These are phyloP conservation scores for Gastroboletus turbinatus DNA, from an alignment of 1,284 basidiomycete species.

Conservation along the genomic window DNA sequence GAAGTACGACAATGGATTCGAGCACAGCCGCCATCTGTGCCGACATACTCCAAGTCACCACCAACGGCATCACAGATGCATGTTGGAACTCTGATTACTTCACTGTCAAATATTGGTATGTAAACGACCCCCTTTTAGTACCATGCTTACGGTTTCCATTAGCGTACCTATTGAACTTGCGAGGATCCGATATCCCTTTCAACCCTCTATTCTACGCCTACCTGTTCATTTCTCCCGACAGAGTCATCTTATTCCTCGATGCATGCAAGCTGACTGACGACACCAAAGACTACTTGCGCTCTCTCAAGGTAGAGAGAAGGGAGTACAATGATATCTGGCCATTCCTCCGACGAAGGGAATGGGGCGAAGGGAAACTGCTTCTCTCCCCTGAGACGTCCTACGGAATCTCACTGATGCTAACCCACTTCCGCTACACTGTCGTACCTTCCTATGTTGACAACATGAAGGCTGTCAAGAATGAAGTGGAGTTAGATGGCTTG, in stretches of 20 bases:
- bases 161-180: constrained; percentile 40
- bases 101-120: constrained; percentile 63
- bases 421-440: constrained; percentile 73
- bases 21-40: constrained; percentile 56
- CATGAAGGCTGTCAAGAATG: constrained; percentile 88
- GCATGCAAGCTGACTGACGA: constrained; percentile 55
- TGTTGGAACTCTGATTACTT: constrained; percentile 63
- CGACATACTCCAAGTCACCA: constrained; percentile 57
- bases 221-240: constrained; percentile 65
- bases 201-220: constrained; percentile 89
- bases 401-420: constrained; percentile 78
- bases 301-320: constrained; percentile 56
- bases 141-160: constrained; percentile 12
- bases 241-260: constrained; percentile 70
- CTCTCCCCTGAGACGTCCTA: constrained; percentile 73
- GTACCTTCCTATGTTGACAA: constrained; percentile 68
- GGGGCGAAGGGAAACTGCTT: constrained; percentile 75
- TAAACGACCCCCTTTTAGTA: constrained; percentile 1
- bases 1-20: constrained; percentile 64
- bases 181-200: constrained; percentile 84
- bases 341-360: constrained; percentile 70
- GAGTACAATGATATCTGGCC: constrained; percentile 83
- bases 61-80: constrained; percentile 65
- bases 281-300: constrained; percentile 56
- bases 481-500: constrained; percentile 81